Percentiles rank a stretch among this genome's conserved stretches.
phyloP scores from a whole-genome alignment of 2,329 filamentous ascomycete species.

The Paecilomyces sp. region DNA sequence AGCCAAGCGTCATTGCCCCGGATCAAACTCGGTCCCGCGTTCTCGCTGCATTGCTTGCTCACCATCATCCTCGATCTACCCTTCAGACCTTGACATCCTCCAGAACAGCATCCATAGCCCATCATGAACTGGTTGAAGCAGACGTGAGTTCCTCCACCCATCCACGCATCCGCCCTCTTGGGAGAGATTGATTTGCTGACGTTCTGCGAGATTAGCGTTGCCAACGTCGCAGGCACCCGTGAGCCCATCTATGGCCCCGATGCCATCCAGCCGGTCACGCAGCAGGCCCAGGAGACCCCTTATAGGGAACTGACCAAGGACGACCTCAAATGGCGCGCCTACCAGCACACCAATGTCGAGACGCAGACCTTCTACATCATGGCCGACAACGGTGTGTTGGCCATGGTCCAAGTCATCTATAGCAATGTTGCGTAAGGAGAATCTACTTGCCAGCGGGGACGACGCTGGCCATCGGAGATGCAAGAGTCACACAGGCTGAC shows the following conservation, averaged over 20 bases:
- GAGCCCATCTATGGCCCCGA: conserved; percentile 91
- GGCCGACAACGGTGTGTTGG: conserved; percentile 68
- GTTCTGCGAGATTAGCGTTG: conserved; percentile 38
- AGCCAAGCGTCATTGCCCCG: background rate
- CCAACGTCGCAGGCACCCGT: conserved; percentile 85
- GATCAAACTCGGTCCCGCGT: background rate
- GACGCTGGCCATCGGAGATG: background rate
- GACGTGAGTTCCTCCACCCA: conserved; percentile 54
- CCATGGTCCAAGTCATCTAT: conserved; percentile 87
- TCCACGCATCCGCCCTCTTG: conserved; percentile 3
- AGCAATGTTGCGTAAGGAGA: conserved; percentile 81
- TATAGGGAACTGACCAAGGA: conserved; percentile 73
- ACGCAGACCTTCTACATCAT: conserved; percentile 91
- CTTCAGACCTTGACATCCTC: background rate
- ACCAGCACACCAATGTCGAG: conserved; percentile 85
- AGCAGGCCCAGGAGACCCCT: conserved; percentile 68
- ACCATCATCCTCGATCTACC: background rate
- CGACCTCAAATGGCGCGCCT: conserved; percentile 73
- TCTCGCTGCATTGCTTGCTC: background rate
- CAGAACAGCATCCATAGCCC: conserved; percentile 20
- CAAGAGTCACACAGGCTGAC: conserved; percentile 3
- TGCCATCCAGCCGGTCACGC: conserved; percentile 77
- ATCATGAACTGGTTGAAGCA: conserved; percentile 97
- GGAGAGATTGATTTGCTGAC: conserved; percentile 5
- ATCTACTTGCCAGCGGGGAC: conserved; percentile 3